Evolutionary conservation across 371 early-diverging fungal genomes (phyloP).

Genomic region (Smittium culicis): DNA sequence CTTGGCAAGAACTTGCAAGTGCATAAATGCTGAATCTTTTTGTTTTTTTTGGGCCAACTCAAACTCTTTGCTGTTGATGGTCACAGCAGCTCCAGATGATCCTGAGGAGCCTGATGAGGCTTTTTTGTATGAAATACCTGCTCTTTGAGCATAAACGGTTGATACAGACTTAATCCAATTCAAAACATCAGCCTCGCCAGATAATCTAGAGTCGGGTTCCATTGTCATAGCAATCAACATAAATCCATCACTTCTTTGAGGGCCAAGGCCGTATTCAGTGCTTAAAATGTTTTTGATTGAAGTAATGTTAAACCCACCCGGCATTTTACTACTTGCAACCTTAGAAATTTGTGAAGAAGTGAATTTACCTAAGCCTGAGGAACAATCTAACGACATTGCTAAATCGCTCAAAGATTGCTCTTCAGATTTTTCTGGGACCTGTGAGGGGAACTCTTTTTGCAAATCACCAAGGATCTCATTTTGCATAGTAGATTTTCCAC

Average conservation of each 20-base stretch:
- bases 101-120: slow-evolving; percentile 43
- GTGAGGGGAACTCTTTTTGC: slow-evolving; percentile 77
- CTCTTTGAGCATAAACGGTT: slow-evolving; percentile 62
- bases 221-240: slow-evolving; percentile 67
- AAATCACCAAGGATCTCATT: slow-evolving; percentile 94
- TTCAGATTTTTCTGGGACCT: slow-evolving; percentile 81
- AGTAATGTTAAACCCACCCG: slow-evolving; percentile 77
- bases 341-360: slow-evolving; percentile 61
- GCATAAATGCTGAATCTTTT: slow-evolving; percentile 62
- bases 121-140: slow-evolving; percentile 55
- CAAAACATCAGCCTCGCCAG: slow-evolving; percentile 71
- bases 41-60: slow-evolving; percentile 70
- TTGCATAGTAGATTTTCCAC: slow-evolving; percentile 90
- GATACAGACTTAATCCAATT: slow-evolving; percentile 71
- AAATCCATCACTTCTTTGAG: slow-evolving; percentile 67
- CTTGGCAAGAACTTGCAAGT: slow-evolving; percentile 74
- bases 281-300: slow-evolving; percentile 59
- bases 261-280: slow-evolving; percentile 66
- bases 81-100: slow-evolving; percentile 41
- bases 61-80: slow-evolving; percentile 82
- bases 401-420: slow-evolving; percentile 80
- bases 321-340: slow-evolving; percentile 81
- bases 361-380: slow-evolving; percentile 72
- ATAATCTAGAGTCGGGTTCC: slow-evolving; percentile 76
- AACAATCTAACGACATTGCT: slow-evolving; percentile 44